These are phyloP conservation scores for Fremontodendron californicum DNA, from an alignment of 345 rosid species.

Conservation along the genomic window DNA sequence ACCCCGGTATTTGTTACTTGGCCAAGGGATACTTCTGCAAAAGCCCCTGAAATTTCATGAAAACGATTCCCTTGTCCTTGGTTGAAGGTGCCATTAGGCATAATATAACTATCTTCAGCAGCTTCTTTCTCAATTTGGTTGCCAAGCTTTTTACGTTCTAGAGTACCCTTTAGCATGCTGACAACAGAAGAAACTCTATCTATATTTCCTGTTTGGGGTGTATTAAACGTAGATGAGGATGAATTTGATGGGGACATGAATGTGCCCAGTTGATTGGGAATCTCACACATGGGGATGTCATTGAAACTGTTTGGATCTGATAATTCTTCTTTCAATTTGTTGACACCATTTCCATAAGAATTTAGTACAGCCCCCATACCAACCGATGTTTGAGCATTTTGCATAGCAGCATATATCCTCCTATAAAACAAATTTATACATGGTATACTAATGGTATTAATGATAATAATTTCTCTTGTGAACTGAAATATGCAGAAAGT, in stretches of 20 bases:
- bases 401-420: constrained; percentile 70
- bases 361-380: constrained; percentile 37
- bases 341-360: constrained; percentile 24
- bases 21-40: constrained; percentile 27
- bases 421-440: constrained; percentile 32
- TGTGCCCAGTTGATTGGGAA: constrained; percentile 35
- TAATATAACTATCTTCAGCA: constrained; percentile 31
- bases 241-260: constrained; percentile 57
- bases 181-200: constrained; percentile 65
- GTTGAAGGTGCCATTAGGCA: constrained; percentile 22
- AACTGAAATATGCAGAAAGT: too few relatives aligned
- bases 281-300: constrained; percentile 30
- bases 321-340: constrained; percentile 38
- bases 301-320: constrained; percentile 30
- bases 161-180: constrained; percentile 62
- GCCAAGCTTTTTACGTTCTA: constrained; percentile 52
- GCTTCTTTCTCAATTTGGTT: constrained; percentile 39
- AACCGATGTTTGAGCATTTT: constrained; percentile 34
- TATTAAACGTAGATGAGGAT: constrained; percentile 45
- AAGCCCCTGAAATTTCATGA: constrained; percentile 26
- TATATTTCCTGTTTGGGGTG: constrained; percentile 30
- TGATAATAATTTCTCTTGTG: too few relatives aligned
- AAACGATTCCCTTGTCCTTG: constrained; percentile 30
- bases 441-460: too few relatives aligned
- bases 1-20: constrained; percentile 25